Base-by-base conservation (phyloP, 106 monocot genomes). In the Platanthera zijinensis region DNA sequence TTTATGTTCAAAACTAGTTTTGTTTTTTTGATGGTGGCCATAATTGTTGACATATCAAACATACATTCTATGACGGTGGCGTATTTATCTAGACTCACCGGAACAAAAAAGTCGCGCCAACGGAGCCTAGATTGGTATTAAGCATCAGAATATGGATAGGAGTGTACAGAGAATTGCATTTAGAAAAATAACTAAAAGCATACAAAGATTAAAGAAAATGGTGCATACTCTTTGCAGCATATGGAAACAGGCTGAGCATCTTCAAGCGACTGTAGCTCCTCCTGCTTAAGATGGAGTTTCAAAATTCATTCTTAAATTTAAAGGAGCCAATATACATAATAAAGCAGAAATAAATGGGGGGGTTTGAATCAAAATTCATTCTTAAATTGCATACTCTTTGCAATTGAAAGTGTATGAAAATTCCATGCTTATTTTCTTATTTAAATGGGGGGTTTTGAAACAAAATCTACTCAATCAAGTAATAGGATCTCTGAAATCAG, bases 211-310 rank as follows among this genome's bases (percentile, higher is more conserved):
- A 66, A 70, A 48, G 69, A 70, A 70, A 15, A 48, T 70, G 46
- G 21, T 59, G 75, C 80, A 76, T 92, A 92, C 91, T 86, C 84
- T 84, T 83, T 86, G 83, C 91, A 92, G 78, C 84, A 84, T 82
- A 51, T 75, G n/a, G 84, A 88, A 78, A 84, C 91, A 70, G 91
- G 69, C 32, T 51, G 82, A 73, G 80, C 76, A 56, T 57, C 84
- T 52, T 90, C 87, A 19, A 90, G 80, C 28, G 87, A 85, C 67
- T 77, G 82, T 18, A 90, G 53, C 78, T 90, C 90, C 72, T 83
- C 87, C 90, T 90, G 79, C 72, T 73, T 14, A 79, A 71, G 73
- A 32, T 64, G 80, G 78, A 53, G 74, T 22, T 48, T 45, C 13
- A 39, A 69, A 69, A 39, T 46, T 69, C 69, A 69, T 69, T 45